Percentiles rank a stretch among this genome's conserved stretches.
Evolutionary conservation across 805 yeast genomes (phyloP).

Genomic region (Candida krabiensis): DNA sequence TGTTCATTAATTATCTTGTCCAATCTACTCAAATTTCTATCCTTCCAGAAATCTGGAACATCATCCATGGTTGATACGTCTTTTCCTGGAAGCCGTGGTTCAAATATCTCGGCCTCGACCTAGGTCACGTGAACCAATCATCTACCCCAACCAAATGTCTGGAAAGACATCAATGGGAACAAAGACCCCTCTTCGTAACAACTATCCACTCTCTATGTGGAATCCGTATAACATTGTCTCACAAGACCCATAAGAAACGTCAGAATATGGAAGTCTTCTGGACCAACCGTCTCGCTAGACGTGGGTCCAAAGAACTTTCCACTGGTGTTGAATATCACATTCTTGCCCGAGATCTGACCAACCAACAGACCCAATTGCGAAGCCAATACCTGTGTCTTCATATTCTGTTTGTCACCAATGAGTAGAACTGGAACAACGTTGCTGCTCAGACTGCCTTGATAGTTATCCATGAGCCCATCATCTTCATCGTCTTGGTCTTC

Average conservation of each 20-base stretch:
- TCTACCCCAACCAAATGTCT: no score
- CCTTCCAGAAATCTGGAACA: no score
- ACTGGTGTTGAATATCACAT: constrained; percentile 45
- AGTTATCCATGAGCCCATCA: constrained; percentile 22
- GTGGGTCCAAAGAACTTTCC: constrained; percentile 42
- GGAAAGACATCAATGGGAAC: no score
- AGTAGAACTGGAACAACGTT: constrained; percentile 32
- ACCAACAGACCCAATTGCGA: constrained; percentile 49
- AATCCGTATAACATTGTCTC: constrained; percentile 2
- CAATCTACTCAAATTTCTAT: no score
- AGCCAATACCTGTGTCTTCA: constrained; percentile 47
- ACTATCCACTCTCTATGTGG: no score
- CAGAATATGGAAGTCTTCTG: constrained; percentile 42
- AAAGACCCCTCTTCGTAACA: no score
- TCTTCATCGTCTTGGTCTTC: constrained; percentile 11
- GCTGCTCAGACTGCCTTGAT: constrained; percentile 8
- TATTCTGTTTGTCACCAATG: constrained; percentile 45
- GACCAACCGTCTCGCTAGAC: constrained; percentile 27
- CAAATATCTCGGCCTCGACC: no score
- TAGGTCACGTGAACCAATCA: no score
- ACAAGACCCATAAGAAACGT: constrained; percentile 38
- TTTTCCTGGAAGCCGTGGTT: no score
- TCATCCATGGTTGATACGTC: no score
- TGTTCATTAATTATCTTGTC: no score
- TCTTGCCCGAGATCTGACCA: constrained; percentile 35